phyloP scores from a whole-genome alignment of 352 stramenopile species.

The Globisporangium mamillatum region DNA sequence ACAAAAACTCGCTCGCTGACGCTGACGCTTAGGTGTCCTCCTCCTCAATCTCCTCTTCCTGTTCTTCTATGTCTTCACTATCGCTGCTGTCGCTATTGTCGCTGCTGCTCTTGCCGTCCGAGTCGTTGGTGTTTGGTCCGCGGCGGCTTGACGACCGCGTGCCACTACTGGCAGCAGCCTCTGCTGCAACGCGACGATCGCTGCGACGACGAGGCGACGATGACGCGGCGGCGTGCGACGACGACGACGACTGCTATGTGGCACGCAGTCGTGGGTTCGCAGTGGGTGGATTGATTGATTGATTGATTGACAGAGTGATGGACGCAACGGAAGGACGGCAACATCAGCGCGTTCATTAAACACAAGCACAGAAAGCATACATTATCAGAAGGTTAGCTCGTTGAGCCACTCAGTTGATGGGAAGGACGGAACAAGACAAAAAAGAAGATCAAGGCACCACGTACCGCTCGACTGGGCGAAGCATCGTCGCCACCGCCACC shows the following conservation, averaged over 20 bases:
- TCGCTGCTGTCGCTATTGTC: constrained; percentile 2
- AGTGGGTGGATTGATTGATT: neutral
- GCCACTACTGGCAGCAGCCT: neutral
- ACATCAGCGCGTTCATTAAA: neutral
- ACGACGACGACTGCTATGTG: neutral
- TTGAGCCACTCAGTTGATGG: neutral
- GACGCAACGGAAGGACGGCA: neutral
- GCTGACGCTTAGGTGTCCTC: neutral
- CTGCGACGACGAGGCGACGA: constrained; percentile 7
- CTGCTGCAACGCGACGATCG: constrained; percentile 18
- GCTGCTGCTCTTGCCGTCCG: neutral
- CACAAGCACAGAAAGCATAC: neutral
- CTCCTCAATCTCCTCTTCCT: neutral
- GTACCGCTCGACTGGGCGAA: neutral
- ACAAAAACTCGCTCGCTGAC: neutral
- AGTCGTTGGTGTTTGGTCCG: neutral
- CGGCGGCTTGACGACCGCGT: neutral
- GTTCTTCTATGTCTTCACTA: constrained; percentile 6
- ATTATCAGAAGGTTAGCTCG: neutral
- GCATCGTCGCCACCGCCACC: neutral
- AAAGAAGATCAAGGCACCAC: neutral
- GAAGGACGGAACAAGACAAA: neutral
- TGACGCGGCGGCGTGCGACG: neutral
- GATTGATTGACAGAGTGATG: neutral
- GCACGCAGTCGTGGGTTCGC: neutral